Evolutionary conservation across 768 basidiomycete species (phyloP).

Genomic region (Suillus plorans): DNA sequence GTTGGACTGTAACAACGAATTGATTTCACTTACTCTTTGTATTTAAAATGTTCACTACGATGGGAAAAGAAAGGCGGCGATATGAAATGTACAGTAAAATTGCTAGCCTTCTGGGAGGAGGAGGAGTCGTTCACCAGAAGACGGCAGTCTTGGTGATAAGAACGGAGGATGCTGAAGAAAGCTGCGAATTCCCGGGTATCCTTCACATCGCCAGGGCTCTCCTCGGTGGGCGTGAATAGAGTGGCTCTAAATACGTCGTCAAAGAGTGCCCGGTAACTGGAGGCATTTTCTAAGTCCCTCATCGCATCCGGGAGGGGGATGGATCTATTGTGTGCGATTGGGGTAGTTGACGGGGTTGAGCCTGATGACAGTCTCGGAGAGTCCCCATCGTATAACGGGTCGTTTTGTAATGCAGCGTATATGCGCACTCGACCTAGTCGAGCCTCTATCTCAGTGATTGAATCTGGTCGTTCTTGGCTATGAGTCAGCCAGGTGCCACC

Average conservation of each 20-base stretch:
- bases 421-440: neutral
- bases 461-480: neutral
- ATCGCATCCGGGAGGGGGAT: neutral
- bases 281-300: neutral
- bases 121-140: neutral
- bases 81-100: constrained; percentile 13
- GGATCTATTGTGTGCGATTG: neutral
- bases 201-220: neutral
- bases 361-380: neutral
- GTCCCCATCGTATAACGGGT: neutral
- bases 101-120: constrained; percentile 11
- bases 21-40: constrained; percentile 1
- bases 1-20: neutral
- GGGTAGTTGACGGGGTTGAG: neutral
- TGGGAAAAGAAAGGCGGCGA: constrained; percentile 13
- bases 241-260: neutral
- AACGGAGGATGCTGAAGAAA: constrained; percentile 10
- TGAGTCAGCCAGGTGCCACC: neutral
- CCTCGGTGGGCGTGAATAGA: neutral
- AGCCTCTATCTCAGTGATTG: neutral
- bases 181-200: constrained; percentile 7
- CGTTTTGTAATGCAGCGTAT: neutral
- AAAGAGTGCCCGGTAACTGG: neutral
- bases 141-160: neutral
- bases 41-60: neutral